Evolutionary conservation across 2,329 filamentous ascomycete genomes (phyloP).

Genomic region (Aquanectria penicillioides): DNA sequence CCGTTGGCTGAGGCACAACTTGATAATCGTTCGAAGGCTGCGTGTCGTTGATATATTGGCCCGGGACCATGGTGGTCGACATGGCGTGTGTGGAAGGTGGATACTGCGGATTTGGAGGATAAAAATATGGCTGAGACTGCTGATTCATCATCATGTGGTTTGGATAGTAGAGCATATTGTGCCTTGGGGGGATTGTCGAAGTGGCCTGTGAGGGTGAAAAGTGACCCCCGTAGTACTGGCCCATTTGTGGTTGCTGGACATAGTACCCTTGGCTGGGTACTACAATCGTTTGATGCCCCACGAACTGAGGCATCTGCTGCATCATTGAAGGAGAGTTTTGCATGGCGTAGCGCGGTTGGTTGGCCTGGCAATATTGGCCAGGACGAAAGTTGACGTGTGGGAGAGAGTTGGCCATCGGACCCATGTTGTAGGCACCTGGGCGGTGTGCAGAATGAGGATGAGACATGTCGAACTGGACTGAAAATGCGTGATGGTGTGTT

Average conservation of each 20-base stretch:
- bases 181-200: conserved; percentile 48
- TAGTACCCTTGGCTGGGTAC: conserved; percentile 59
- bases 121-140: conserved; percentile 57
- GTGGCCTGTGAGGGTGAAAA: conserved; percentile 51
- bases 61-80: conserved; percentile 46
- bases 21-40: conserved; percentile 40
- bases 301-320: conserved; percentile 53
- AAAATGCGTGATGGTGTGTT: conserved; percentile 51
- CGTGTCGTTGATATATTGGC: conserved; percentile 47
- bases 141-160: conserved; percentile 55
- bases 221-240: conserved; percentile 57
- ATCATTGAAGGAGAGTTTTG: conserved; percentile 51
- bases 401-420: conserved; percentile 54
- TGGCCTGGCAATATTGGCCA: conserved; percentile 49
- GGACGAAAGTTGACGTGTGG: conserved; percentile 53
- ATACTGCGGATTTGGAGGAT: conserved; percentile 52
- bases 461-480: conserved; percentile 55
- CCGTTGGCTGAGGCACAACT: conserved; percentile 28
- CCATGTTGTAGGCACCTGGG: conserved; percentile 58
- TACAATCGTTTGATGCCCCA: conserved; percentile 49
- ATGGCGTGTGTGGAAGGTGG: conserved; percentile 43
- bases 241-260: conserved; percentile 55
- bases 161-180: conserved; percentile 56
- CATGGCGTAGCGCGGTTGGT: conserved; percentile 48
- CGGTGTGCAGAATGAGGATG: conserved; percentile 35